Base-by-base conservation (phyloP, 495 filamentous ascomycete species). In the Pyrenula aspistea region DNA sequence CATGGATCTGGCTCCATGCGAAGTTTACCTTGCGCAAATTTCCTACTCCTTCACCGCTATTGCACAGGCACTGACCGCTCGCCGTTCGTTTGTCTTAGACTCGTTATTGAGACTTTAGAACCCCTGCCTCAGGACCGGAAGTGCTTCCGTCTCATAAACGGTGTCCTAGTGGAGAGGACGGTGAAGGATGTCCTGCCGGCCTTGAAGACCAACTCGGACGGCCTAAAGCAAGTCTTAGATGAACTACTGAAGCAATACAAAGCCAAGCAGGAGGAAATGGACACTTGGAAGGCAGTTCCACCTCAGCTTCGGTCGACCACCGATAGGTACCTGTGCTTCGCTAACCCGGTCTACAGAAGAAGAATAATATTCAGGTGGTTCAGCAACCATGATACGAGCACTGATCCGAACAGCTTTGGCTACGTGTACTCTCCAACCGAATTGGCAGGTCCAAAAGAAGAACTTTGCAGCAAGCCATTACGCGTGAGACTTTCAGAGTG, bases 111-210 rank as follows among this genome's bases (percentile, higher is more conserved):
- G 65, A 97, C 92, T 24, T 75, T 98, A 62, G 82, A 83, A 52
- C 91, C 90, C 42, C 83, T 96, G 22, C 77, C 88, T 22, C 74
- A 77, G 57, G 88, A 94, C 56, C 89, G 93, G 59, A 97, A 95
- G 77, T 97, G 92, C 72, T 98, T 97, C 72, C 91, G 93, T 62
- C 87, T 98, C 86, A 91, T 98, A 67, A 96, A 97, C 68, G 94
- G 93, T 55, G 92, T 97, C 12, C 70, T 98, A 55, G 88, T 93
- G 58, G 94, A 98, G 74, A 80, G 92, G 62, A 95, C 93, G 51
- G 88, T 98, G 59, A 75, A 86, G 68, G 91, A 97, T 69, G 88
- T 97, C 42, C 76, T 95, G 47, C 93, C 93, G 10, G 86, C 89
- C 23, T 77, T 98, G 53, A 84, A 87, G 71, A 96, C 89, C n/a